phyloP scores from a whole-genome alignment of 768 basidiomycete species.

The Leccinum imitatum region DNA sequence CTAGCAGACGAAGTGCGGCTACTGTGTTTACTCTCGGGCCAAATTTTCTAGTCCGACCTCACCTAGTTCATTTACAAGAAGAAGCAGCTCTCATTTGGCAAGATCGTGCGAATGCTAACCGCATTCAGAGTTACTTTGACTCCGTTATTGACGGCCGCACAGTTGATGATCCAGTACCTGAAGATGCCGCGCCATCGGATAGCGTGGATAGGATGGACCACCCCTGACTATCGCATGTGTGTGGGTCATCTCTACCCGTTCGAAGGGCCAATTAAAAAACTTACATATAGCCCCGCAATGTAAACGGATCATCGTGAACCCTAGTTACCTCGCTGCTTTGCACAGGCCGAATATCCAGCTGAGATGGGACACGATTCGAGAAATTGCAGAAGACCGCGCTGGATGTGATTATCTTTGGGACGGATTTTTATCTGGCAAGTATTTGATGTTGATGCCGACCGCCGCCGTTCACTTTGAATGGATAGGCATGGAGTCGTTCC shows the following conservation, averaged over 20 bases:
- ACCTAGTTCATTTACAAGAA: constrained; percentile 5
- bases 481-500: background rate
- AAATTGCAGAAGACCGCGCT: background rate
- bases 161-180: background rate
- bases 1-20: background rate
- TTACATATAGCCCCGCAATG: constrained; percentile 48
- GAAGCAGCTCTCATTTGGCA: background rate
- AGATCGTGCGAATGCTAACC: background rate
- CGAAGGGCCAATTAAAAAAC: background rate
- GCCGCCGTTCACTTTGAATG: background rate
- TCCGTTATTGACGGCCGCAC: background rate
- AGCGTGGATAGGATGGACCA: background rate
- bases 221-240: constrained; percentile 4
- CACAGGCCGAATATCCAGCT: constrained; percentile 48
- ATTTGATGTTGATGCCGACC: background rate
- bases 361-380: constrained; percentile 21
- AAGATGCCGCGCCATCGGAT: background rate
- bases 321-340: constrained; percentile 49
- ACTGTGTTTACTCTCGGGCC: background rate
- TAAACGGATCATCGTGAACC: constrained; percentile 55
- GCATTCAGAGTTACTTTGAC: background rate
- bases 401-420: constrained; percentile 3
- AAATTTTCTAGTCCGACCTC: constrained; percentile 1
- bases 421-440: constrained; percentile 8
- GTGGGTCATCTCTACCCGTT: background rate